phyloP scores from a whole-genome alignment of 139 green algal genomes.

The Asterochloris sp. region DNA sequence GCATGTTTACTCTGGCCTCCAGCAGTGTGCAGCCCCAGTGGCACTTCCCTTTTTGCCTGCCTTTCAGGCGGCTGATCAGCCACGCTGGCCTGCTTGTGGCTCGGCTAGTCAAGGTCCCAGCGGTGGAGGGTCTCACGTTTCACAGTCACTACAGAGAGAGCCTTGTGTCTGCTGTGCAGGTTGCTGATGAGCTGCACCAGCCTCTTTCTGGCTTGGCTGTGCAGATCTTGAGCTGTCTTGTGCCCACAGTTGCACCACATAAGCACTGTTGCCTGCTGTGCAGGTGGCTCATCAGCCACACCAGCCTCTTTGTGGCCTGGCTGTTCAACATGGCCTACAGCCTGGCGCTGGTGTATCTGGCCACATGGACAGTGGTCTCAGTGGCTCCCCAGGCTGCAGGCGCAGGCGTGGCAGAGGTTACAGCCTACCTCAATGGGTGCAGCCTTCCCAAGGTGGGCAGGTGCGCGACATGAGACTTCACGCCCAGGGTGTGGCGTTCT shows the following conservation, averaged over 20 bases:
- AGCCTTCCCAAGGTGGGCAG: slow-evolving; percentile 64
- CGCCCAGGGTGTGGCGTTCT: neutral
- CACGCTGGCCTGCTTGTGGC: too few species aligned
- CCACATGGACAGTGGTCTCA: slow-evolving; percentile 63
- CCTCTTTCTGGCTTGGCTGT: too few species aligned
- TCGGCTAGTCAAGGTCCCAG: too few species aligned
- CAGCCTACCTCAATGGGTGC: slow-evolving; percentile 88
- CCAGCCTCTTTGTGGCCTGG: slow-evolving; percentile 59
- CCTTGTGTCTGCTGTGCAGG: too few species aligned
- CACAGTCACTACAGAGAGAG: too few species aligned
- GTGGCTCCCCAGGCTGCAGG: slow-evolving; percentile 26
- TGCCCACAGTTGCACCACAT: too few species aligned
- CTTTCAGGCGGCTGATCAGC: slow-evolving; percentile 41
- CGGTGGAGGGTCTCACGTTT: too few species aligned
- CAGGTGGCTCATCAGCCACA: slow-evolving; percentile 50
- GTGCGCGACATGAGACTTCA: neutral
- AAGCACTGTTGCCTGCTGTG: neutral
- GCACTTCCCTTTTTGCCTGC: neutral
- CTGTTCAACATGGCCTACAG: slow-evolving; percentile 74
- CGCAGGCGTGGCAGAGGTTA: slow-evolving; percentile 78
- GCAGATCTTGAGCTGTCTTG: too few species aligned
- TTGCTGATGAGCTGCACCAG: too few species aligned
- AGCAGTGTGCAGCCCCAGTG: too few species aligned
- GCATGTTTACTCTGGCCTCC: too few species aligned
- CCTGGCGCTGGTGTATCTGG: slow-evolving; percentile 57